Evolutionary conservation across 164 flowering plant species (phyloP), one percentile per base, ranked within the genome.

Genomic region (Aristolochia contorta): DNA sequence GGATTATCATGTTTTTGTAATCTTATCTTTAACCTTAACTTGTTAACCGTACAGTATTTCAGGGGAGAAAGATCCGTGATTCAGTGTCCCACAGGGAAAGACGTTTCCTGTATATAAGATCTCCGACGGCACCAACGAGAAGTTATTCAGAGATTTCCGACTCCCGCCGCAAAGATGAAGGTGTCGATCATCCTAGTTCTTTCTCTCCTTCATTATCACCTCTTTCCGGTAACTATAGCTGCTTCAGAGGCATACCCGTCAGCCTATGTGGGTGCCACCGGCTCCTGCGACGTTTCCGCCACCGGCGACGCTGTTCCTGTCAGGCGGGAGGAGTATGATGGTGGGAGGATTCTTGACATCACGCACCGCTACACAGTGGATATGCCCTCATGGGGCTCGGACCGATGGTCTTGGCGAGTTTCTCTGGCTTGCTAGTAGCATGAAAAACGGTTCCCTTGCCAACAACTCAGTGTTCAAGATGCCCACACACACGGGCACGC

Each of bases 401-500:
- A 15, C 60, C 5, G 85, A 78, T 0, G 90, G 87, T 3, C 20
- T 89, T 3, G 98, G 96, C 0, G 72, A 83, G 71, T 81, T 81
- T 66, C 62, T 92, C 7, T 75, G 83, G 91, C 81, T 89, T 5
- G 73, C 71, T 3, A 10, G 14, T 16, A 86, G 88, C 69, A 89
- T 87, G 80, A 89, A 87, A 79, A 92, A 92, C 62, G 96, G 96
- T 0, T 85, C 96, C 16, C 25, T 77, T 6, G 83, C 84, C 55
- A 92, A 92, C 58, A 67, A 66, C 55, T 89, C 96, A 1, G 82
- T 77, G 79, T 68, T 92, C 79, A 89, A 85, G 78, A 51, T 92
- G 60, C 70, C 79, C 3, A 50, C 80, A 23, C 98, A 92, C 69
- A 75, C 90, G 12, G 98, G 98, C n/a, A 92, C 98, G 13, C 98